Evolutionary conservation across 73 alveolate species (phyloP).

Genomic region (Loxodes magnus): DNA sequence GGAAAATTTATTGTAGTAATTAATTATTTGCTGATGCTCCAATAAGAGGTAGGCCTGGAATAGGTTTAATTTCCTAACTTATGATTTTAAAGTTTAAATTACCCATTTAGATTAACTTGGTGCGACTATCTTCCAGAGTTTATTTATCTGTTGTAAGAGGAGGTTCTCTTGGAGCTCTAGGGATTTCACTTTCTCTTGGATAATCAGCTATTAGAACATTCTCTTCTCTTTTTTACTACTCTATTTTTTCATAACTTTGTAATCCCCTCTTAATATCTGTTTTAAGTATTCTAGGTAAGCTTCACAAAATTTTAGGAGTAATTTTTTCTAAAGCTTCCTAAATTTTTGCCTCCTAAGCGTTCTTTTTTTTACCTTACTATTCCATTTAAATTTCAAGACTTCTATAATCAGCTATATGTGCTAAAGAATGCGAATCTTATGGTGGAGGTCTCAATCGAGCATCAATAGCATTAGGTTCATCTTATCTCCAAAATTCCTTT

Average conservation of each 20-base stretch:
- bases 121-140: no score
- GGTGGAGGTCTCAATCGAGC: constrained; percentile 10
- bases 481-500: constrained; percentile 8
- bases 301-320: not conserved
- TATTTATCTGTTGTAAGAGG: no score
- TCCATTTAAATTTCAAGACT: constrained; percentile 1
- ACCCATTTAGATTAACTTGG: no score
- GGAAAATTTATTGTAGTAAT: no score
- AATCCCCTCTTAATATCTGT: not conserved
- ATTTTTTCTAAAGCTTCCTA: not conserved
- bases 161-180: constrained; percentile 1
- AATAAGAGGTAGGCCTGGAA: no score
- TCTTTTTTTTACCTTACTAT: not conserved
- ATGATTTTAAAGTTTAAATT: no score
- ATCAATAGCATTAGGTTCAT: not conserved
- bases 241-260: not conserved
- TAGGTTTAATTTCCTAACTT: no score
- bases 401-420: not conserved
- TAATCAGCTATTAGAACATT: not conserved
- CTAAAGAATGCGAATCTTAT: not conserved
- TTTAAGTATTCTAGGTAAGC: not conserved
- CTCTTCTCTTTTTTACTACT: not conserved
- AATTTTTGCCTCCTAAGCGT: not conserved
- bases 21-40: no score
- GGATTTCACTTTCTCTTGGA: constrained; percentile 8